Base-by-base conservation (phyloP, 306 rosid genomes). In the Fagus sylvatica region DNA sequence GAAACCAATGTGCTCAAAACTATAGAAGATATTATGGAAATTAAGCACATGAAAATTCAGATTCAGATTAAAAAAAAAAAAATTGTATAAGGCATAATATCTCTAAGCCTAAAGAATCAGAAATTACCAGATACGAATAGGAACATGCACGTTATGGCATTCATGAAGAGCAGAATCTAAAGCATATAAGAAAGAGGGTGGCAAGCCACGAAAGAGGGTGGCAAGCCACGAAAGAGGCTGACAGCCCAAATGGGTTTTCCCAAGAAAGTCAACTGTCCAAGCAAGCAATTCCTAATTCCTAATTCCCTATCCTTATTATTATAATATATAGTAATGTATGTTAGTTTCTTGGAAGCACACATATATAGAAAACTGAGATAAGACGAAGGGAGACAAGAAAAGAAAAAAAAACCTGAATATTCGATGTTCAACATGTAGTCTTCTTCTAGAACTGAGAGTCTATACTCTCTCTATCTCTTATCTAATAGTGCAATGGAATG, bases 201-300 rank as follows among this genome's bases (percentile, higher is more conserved):
- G 82, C 61, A 40, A 80, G 78, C 79, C 73, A 73, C 64, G 78
- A 84, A 83, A 78, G 78, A 54, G 71, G 79, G 69, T 76, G 87
- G 82, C 61, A 40, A 80, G 78, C 79, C 73, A 73, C 64, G 78
- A 84, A 83, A 78, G 78, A 54, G 71, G 79, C 68, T 76, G 78
- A 79, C 86, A 83, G 66, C 64, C 71, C 53, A 79, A 85, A 82
- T 86, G 84, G 78, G 81, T 74, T 79, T 81, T 71, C 62, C 51
- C 54, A n/a, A 83, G 72, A 71, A 87, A 89, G 91, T 87, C 91
- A 88, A 89, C 80, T 68, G 71, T 56, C 51, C 16, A 60, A 71
- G 84, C 82, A 81, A 82, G 82, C 79, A 80, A 82, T 80, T 74
- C 22, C 69, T 34, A 46, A 8, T 46, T 22, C 28, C 28, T 22